Evolutionary conservation across 371 early-diverging fungal species (phyloP).

Genomic region (Mucor velutinosus): DNA sequence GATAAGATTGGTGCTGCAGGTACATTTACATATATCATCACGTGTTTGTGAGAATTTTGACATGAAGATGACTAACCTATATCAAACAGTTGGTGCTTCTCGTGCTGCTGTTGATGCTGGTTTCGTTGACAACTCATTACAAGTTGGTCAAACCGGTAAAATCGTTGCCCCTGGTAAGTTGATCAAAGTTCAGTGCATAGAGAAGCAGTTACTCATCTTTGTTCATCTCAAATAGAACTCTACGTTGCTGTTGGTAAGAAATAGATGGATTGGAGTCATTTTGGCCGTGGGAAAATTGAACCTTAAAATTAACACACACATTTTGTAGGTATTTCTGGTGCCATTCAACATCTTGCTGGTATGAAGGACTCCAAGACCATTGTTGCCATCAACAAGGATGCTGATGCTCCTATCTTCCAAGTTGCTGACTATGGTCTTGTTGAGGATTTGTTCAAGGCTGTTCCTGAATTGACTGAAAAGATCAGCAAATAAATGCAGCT

Average conservation of each 20-base stretch:
- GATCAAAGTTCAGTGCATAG: neutral
- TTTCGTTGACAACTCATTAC: constrained; percentile 93
- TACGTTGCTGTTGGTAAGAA: constrained; percentile 88
- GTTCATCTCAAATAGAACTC: constrained; percentile 53
- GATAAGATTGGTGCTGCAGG: constrained; percentile 95
- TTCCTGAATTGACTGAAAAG: constrained; percentile 95
- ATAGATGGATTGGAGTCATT: neutral
- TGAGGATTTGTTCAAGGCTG: constrained; percentile 91
- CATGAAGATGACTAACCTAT: constrained; percentile 1
- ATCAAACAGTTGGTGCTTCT: constrained; percentile 87
- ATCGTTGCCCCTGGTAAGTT: constrained; percentile 89
- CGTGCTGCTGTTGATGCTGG: constrained; percentile 99
- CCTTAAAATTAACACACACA: neutral
- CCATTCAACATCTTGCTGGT: constrained; percentile 97
- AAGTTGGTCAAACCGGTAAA: constrained; percentile 98
- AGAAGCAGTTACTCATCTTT: neutral
- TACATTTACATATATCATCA: constrained; percentile 34
- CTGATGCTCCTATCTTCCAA: constrained; percentile 98
- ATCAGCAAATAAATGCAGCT: constrained; percentile 16
- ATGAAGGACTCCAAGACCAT: constrained; percentile 99
- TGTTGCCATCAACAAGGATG: constrained; percentile 98
- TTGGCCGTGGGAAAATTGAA: constrained; percentile 15
- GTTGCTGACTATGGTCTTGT: constrained; percentile 97
- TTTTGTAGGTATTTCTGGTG: constrained; percentile 86
- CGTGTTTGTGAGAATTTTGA: constrained; percentile 26